Base-by-base conservation (phyloP, 2,329 filamentous ascomycete genomes). In the Fusarium keratoplasticum region DNA sequence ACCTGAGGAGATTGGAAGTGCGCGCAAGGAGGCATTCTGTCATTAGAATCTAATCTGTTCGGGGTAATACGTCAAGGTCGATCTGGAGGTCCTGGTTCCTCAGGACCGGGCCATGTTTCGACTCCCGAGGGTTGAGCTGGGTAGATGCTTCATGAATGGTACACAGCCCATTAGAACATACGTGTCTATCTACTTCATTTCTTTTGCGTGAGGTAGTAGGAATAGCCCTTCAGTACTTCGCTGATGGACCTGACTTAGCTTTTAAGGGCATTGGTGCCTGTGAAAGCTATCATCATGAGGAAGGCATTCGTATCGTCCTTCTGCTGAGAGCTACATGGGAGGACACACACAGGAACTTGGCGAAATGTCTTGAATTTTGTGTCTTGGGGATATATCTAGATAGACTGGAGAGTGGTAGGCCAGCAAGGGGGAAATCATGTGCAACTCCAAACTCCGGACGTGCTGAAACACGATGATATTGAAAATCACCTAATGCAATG, bases 361-460 rank as follows among this genome's bases (percentile, higher is more conserved):
- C 7, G 18, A 52, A 13, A 13, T 14, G 18, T 52, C 25, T 20
- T 29, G 25, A 27, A 47, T 47, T 35, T 35, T 20, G 29, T n/a
- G 27, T 52, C 47, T 31, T 61, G 40, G 33, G 18, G 18, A 42
- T n/a, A 42, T 33, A 50, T 65, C 50, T 42, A 31, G 20, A 38
- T 25, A n/a, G 18, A 31, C 13, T 35, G 25, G 31, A 31, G 31
- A 31, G 6, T 18, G 18, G 47, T n/a, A 25, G 27, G 5, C 40
- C 31, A 29, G 3, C 16, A 52, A 59, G 8, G 27, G 27, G 3
- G 33, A 47, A 35, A 40, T 38, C 44, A 35, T 47, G 22, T 52
- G 6, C 47, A 38, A 72, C 72, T 55, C 72, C 72, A 50, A 55
- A 67, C 72, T 72, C 72, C 72, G 25, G 59, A 40, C 61, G 72